phyloP scores from a whole-genome alignment of 148 eudicot species.

The Cornus kousa region DNA sequence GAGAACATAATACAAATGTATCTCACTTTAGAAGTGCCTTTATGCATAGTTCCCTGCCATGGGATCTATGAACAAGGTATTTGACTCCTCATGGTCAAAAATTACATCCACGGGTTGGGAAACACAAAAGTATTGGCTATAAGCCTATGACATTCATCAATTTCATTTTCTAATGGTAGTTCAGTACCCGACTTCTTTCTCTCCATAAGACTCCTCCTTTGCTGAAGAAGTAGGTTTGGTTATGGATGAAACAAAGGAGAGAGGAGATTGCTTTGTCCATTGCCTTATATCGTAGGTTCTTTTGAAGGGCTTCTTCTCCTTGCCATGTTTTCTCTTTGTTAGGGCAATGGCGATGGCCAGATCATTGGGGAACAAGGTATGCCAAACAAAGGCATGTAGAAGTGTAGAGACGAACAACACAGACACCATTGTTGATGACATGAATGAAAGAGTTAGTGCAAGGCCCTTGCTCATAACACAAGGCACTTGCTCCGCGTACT shows the following conservation, averaged over 20 bases:
- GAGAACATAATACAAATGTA: too few species aligned
- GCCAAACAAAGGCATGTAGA: constrained; percentile 84
- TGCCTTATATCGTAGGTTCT: constrained; percentile 58
- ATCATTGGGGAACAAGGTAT: constrained; percentile 84
- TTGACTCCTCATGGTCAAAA: too few species aligned
- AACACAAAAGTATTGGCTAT: not conserved
- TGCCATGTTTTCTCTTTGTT: constrained; percentile 49
- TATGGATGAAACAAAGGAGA: constrained; percentile 59
- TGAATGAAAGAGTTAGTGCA: constrained; percentile 64
- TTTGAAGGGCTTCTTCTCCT: constrained; percentile 51
- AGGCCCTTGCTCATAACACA: constrained; percentile 56
- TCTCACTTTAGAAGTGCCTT: too few species aligned
- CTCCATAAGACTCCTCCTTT: constrained; percentile 26
- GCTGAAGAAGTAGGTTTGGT: constrained; percentile 41
- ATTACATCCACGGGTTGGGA: not conserved
- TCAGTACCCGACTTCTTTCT: constrained; percentile 19
- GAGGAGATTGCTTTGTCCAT: constrained; percentile 78
- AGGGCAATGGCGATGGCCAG: constrained; percentile 91
- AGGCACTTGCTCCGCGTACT: constrained; percentile 76
- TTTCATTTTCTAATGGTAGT: not conserved
- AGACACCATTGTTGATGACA: constrained; percentile 83
- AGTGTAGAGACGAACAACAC: constrained; percentile 67
- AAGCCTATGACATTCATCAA: not conserved
- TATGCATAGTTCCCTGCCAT: too few species aligned
- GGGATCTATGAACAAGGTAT: too few species aligned